phyloP scores from a whole-genome alignment of 169 alveolate genomes.

The Cryptosporidium bovis region DNA sequence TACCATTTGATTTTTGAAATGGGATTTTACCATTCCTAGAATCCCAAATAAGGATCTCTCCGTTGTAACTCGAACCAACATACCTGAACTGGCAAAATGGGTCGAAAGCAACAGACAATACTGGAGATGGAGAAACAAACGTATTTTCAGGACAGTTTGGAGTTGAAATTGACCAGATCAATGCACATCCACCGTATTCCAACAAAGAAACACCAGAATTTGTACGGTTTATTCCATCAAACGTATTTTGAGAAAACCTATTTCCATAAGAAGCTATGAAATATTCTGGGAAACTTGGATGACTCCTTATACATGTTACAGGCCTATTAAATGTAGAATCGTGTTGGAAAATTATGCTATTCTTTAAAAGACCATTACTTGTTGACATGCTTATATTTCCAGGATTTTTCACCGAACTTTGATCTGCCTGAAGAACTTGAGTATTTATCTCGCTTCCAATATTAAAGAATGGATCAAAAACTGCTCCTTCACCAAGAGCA shows the following conservation, averaged over 20 bases:
- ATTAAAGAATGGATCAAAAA: conserved; percentile 65
- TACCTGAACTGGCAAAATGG: conserved; percentile 45
- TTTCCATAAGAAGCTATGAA: conserved; percentile 59
- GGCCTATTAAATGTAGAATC: conserved; percentile 36
- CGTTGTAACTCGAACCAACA: conserved; percentile 64
- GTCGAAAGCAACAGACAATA: conserved; percentile 31
- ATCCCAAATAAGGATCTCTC: conserved; percentile 70
- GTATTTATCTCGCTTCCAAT: conserved; percentile 12
- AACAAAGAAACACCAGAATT: conserved; percentile 1
- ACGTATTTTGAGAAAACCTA: conserved; percentile 37
- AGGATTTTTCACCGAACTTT: conserved; percentile 25
- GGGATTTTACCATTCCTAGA: conserved; percentile 64
- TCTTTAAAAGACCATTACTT: conserved; percentile 56
- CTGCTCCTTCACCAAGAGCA: conserved; percentile 68
- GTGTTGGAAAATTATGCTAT: conserved; percentile 48
- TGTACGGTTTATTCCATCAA: conserved; percentile 42
- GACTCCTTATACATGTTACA: conserved; percentile 51
- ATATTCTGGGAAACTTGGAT: conserved; percentile 64
- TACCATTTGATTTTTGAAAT: conserved; percentile 45
- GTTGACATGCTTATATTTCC: conserved; percentile 46
- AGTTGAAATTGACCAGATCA: conserved; percentile 67
- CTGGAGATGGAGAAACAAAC: conserved; percentile 41
- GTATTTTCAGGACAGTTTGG: conserved; percentile 65
- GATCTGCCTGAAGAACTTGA: background rate
- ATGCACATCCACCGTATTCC: conserved; percentile 61